Evolutionary conservation across 371 early-diverging fungal genomes (phyloP), one percentile per base, ranked within the genome.

Genomic region (Amoeboaphelidium occidentale): DNA sequence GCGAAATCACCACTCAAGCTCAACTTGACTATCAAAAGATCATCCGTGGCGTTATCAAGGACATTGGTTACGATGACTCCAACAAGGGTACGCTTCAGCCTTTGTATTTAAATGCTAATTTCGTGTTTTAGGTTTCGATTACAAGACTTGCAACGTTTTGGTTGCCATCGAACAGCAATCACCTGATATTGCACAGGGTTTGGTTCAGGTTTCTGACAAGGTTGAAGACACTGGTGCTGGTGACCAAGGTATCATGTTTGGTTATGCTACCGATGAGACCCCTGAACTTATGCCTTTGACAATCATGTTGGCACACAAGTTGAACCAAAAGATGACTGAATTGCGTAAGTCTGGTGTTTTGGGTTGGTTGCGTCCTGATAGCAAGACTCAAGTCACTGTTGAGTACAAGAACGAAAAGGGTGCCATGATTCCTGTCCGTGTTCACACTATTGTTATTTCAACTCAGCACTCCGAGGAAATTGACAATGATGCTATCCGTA

Each of bases 371-470:
- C 84, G 92, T 54, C 92, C 97, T 55, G 98, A 98, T 78, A 84
- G 91, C 66, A 98, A 98, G 82, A 84, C 98, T 61, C 98, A 98
- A 67, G 98, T 98, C 61, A 98, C 98, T 57, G 83, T 96, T 55
- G 96, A 97, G 74, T 98, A 98, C 84, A 77, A 76, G 70, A 82
- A 84, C 69, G 81, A 84, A 47, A 73, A 75, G 60, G 92, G 89
- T 57, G 83, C 81, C 57, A 76, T 92, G 60, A 70, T 84, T 48
- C 97, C 98, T 54, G 71, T 87, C 54, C 80, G 94, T 60, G 96
- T 98, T 55, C 80, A 97, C 72, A 89, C 93, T 54, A 75, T 98
- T 58, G 98, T 98, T 58, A 80, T 98, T 63, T 96, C 97, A 52
- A 86, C 87, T 57, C 98, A 98, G 73, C 98, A 98, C 75, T 72